Conservation (phyloP, 805 yeast species). For the Kurtzmaniella cleridarum region DNA sequence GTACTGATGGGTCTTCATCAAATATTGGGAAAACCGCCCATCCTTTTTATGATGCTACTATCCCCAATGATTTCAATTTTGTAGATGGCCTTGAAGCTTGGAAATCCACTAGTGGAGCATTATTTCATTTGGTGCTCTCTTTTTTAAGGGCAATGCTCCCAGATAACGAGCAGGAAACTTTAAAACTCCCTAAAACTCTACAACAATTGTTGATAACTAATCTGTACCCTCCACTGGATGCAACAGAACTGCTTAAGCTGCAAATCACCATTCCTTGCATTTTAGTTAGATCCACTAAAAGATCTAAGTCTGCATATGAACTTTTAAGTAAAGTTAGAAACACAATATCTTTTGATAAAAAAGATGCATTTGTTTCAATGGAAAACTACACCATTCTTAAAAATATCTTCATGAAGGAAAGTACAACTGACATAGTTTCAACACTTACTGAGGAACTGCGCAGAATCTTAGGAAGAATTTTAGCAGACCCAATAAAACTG, state of each 20-base stretch:
- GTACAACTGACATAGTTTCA: slow-evolving; percentile 47
- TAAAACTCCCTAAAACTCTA: slow-evolving; percentile 59
- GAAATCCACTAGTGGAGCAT: slow-evolving; percentile 80
- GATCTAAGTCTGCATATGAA: slow-evolving; percentile 49
- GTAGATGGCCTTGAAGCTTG: slow-evolving; percentile 70
- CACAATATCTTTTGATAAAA: slow-evolving; percentile 63
- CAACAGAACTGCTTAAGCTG: slow-evolving; percentile 27
- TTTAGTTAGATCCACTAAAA: slow-evolving; percentile 47
- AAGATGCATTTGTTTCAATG: slow-evolving; percentile 62
- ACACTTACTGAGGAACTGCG: slow-evolving; percentile 72
- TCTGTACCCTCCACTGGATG: slow-evolving; percentile 67
- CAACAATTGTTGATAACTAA: slow-evolving; percentile 60
- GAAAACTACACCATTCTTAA: slow-evolving; percentile 76
- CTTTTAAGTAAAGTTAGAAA: slow-evolving; percentile 45
- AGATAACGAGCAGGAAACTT: slow-evolving; percentile 51
- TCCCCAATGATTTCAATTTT: slow-evolving; percentile 35
- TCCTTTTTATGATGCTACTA: slow-evolving; percentile 35
- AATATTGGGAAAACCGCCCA: slow-evolving; percentile 4
- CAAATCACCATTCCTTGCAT: slow-evolving; percentile 58
- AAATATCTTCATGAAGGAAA: slow-evolving; percentile 59
- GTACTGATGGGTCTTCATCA: not conserved
- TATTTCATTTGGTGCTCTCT: slow-evolving; percentile 72
- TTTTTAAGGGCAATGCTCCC: slow-evolving; percentile 77
- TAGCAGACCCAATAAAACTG: slow-evolving; percentile 31
- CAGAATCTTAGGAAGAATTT: slow-evolving; percentile 42